Conservation (phyloP, 768 basidiomycete species). For the Podaxis carcinomalis region DNA sequence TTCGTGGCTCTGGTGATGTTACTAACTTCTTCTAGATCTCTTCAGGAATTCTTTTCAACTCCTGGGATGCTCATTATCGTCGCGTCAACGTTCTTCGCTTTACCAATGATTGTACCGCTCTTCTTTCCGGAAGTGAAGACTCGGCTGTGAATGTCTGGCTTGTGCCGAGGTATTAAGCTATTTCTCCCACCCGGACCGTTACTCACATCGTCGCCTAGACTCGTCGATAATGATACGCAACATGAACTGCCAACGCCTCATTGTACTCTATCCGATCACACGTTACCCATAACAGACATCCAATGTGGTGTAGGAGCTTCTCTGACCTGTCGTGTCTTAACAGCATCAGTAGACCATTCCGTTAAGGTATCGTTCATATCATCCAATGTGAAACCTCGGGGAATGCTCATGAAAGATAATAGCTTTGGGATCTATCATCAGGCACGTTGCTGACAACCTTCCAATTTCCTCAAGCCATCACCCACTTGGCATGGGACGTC, state of each 20-base stretch:
- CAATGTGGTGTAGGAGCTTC: slow-evolving; percentile 76
- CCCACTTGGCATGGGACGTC: slow-evolving; percentile 70
- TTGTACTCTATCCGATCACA: slow-evolving; percentile 85
- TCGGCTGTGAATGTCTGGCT: slow-evolving; percentile 89
- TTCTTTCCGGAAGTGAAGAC: slow-evolving; percentile 89
- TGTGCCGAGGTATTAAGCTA: slow-evolving; percentile 64
- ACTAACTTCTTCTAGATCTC: slow-evolving; percentile 49
- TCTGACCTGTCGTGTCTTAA: slow-evolving; percentile 72
- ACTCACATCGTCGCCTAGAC: slow-evolving; percentile 37
- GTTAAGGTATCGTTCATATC: slow-evolving; percentile 61
- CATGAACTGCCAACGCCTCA: slow-evolving; percentile 73
- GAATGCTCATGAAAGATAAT: slow-evolving; percentile 10
- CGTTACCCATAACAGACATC: slow-evolving; percentile 82
- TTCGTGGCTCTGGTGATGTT: neutral
- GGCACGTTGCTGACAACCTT: slow-evolving; percentile 81
- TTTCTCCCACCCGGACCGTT: slow-evolving; percentile 14
- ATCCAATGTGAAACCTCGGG: slow-evolving; percentile 6
- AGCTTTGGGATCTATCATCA: slow-evolving; percentile 83
- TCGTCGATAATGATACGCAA: slow-evolving; percentile 72
- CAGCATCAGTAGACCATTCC: slow-evolving; percentile 83
- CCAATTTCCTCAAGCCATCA: slow-evolving; percentile 75
- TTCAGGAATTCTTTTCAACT: slow-evolving; percentile 89
- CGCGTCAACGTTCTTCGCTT: slow-evolving; percentile 80
- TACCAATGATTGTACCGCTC: slow-evolving; percentile 71
- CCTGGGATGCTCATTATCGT: slow-evolving; percentile 97